A percentile compares a stretch with the other conserved stretches of the same genome.
Evolutionary conservation across 1,284 basidiomycete genomes (phyloP).

Genomic region (Papiliotrema flavescens): DNA sequence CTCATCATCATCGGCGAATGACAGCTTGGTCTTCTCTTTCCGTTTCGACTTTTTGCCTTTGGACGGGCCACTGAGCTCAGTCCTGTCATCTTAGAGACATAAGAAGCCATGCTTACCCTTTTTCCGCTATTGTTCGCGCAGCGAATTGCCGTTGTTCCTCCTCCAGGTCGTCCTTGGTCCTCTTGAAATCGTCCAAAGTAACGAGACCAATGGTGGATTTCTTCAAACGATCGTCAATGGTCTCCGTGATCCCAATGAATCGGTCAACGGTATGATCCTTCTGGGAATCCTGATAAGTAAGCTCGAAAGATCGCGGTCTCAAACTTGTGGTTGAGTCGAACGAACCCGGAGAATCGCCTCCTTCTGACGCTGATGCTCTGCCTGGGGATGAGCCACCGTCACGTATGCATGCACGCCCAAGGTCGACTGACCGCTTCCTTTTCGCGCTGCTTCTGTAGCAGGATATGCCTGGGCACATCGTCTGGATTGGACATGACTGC

Average conservation of each 20-base stretch:
- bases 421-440: conserved; percentile 29
- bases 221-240: conserved; percentile 91
- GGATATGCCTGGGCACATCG: conserved; percentile 19
- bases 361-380: conserved; percentile 34
- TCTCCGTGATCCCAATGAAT: conserved; percentile 91
- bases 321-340: too few relatives aligned
- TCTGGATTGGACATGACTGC: conserved; percentile 18
- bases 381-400: conserved; percentile 14
- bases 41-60: conserved; percentile 85
- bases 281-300: conserved; percentile 30
- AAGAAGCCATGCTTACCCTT: conserved; percentile 16
- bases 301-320: background rate
- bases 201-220: conserved; percentile 92
- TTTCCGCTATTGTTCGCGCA: conserved; percentile 53
- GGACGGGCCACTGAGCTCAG: conserved; percentile 30
- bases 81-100: background rate
- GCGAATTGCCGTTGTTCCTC: conserved; percentile 88
- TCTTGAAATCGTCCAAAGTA: conserved; percentile 86
- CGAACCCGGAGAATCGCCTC: conserved; percentile 33
- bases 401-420: background rate
- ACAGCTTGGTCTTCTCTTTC: conserved; percentile 83
- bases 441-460: conserved; percentile 32
- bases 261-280: conserved; percentile 76
- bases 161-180: conserved; percentile 80
- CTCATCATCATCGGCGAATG: conserved; percentile 74